Base-by-base conservation (phyloP, 1,139 yeast species). In the Candida labiduridarum region DNA sequence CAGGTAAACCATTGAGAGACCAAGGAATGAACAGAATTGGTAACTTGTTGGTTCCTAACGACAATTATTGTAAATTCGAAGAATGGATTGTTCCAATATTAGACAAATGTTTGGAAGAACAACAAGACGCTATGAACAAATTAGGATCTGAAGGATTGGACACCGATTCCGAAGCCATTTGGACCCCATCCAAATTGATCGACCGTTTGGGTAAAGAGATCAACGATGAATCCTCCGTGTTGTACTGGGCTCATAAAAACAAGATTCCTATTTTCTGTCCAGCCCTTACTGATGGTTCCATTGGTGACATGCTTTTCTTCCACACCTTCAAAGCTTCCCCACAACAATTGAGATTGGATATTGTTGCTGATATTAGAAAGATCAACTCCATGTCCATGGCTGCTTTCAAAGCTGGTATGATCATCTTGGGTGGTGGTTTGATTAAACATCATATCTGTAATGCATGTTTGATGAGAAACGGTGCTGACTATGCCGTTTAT, bases 11-110 rank as follows among this genome's bases (percentile, higher is more conserved):
- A 36, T 79, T 94, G 58, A 84, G 99, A 69, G 96, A 91, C 48
- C 87, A 91, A 68, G 99, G 99, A 54, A 85, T 94, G 86, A 94
- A 94, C 74, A 85, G 99, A 72, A 95, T 95, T 60, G 99, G 99
- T 54, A 95, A 94, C 69, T 78, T 94, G 67, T 77, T 94, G 60
- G 99, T 94, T 49, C 99, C 99, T 48, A 94, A 94, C 68, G 99
- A 95, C 68, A 94, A 94, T 74, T 94, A 94, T 73, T 92, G 98
- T 76, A 85, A 84, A 64, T 94, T 94, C 64, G 99, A 94, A 71
- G 99, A 95, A 68, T 94, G 99, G 99, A 89, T 94, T 59, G 95
- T 94, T 34, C 99, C 99, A 31, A 81, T 94, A 49, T 79, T 94
- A 61, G 97, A 92, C 66, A 82, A 75, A 49, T 84, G 92, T 83